phyloP scores from a whole-genome alignment of 176 grass and related monocot genomes.

The Thinopyrum elongatum region DNA sequence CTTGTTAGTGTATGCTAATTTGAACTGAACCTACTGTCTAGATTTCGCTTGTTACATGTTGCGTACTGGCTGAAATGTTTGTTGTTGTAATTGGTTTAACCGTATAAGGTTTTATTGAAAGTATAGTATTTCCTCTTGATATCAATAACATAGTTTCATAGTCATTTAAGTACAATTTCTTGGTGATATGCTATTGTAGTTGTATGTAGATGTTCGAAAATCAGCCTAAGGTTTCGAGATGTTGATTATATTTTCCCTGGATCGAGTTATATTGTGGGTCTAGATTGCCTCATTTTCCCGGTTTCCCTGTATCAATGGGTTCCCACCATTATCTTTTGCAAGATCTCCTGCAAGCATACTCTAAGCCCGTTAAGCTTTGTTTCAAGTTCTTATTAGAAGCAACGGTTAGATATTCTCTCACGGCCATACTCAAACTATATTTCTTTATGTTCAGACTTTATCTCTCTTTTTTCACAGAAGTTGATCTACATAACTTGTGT shows the following conservation, averaged over 20 bases:
- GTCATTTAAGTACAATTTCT: background rate
- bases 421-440: background rate
- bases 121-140: background rate
- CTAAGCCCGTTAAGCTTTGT: no score
- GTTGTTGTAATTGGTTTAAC: background rate
- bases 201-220: background rate
- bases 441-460: background rate
- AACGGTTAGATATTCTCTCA: background rate
- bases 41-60: background rate
- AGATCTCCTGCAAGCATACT: no score
- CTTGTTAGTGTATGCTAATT: background rate
- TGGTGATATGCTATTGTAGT: background rate
- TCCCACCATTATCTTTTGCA: background rate
- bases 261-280: background rate
- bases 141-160: background rate
- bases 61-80: background rate
- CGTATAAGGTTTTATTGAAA: background rate
- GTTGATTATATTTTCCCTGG: background rate
- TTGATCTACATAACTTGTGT: background rate
- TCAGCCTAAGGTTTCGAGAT: background rate
- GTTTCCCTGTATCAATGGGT: background rate
- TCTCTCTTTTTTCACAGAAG: background rate
- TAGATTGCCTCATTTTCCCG: background rate
- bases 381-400: no score
- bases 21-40: background rate